A percentile compares a stretch with the other conserved stretches of the same genome.
These are phyloP conservation scores for Talaromyces sp. DNA, from an alignment of 2,329 filamentous ascomycete species.

Conservation along the genomic window DNA sequence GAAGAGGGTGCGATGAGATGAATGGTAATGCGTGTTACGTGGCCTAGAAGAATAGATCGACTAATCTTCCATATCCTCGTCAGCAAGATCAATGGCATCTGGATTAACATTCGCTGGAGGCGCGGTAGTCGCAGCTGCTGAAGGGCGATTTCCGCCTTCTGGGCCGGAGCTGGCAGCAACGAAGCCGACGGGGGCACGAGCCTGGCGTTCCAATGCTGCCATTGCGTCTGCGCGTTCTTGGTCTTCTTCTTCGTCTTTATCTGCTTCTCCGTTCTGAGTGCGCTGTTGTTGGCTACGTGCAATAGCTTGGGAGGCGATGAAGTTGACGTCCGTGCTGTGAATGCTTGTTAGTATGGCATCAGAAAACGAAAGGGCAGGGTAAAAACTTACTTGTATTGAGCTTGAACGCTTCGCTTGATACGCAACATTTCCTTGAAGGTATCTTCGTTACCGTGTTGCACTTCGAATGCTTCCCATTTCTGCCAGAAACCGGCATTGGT, in stretches of 20 bases:
- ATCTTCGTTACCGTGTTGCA: conserved; percentile 97
- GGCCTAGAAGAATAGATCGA: conserved; percentile 15
- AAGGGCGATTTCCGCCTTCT: conserved; percentile 56
- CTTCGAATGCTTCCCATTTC: conserved; percentile 96
- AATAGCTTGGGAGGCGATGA: conserved; percentile 92
- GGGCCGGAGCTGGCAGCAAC: conserved; percentile 78
- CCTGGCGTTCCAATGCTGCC: conserved; percentile 81
- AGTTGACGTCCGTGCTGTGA: conserved; percentile 83
- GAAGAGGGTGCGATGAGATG: neutral
- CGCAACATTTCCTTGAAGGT: conserved; percentile 99
- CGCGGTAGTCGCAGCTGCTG: conserved; percentile 19
- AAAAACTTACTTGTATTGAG: conserved; percentile 76
- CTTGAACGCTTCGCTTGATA: conserved; percentile 94
- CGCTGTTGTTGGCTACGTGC: conserved; percentile 68
- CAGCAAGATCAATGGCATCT: conserved; percentile 78
- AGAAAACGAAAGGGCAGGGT: neutral
- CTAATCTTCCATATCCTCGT: conserved; percentile 48
- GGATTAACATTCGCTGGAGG: conserved; percentile 62
- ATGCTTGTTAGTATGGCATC: conserved; percentile 33
- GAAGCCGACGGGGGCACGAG: conserved; percentile 84
- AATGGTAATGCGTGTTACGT: neutral
- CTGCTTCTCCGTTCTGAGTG: conserved; percentile 35
- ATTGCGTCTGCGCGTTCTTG: conserved; percentile 70
- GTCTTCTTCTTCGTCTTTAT: conserved; percentile 40
- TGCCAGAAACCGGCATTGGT: conserved; percentile 89